These are phyloP conservation scores for Zelonia costaricensis DNA, from an alignment of 208 protist species.

Conservation along the genomic window DNA sequence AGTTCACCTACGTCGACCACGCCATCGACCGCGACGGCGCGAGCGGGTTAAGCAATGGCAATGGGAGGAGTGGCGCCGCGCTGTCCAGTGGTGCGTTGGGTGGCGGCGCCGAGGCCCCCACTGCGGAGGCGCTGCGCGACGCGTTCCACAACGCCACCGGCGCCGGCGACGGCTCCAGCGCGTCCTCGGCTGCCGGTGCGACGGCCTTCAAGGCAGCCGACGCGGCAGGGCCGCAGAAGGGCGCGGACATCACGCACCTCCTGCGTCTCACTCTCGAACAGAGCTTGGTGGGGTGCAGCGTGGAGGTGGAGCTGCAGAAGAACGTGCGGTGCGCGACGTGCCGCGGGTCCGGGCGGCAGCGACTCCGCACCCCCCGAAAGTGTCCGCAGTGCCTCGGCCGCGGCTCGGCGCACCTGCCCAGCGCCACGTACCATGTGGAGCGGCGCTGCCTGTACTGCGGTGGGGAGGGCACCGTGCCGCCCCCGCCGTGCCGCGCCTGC, in stretches of 20 bases:
- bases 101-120: slow-evolving; percentile 4
- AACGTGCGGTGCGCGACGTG: slow-evolving; percentile 56
- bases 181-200: slow-evolving; percentile 31
- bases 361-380: slow-evolving; percentile 31
- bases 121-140: slow-evolving; percentile 43
- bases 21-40: slow-evolving; percentile 26
- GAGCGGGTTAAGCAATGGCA: background rate
- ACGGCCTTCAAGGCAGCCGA: slow-evolving; percentile 49
- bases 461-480: slow-evolving; percentile 65
- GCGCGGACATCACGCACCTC: slow-evolving; percentile 60
- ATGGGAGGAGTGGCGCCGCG: background rate
- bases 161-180: slow-evolving; percentile 5
- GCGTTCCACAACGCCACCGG: slow-evolving; percentile 53
- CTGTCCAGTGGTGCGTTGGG: background rate
- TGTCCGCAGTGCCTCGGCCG: slow-evolving; percentile 87
- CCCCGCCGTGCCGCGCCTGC: slow-evolving; percentile 63
- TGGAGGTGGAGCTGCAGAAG: slow-evolving; percentile 45
- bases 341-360: slow-evolving; percentile 42
- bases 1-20: slow-evolving; percentile 74
- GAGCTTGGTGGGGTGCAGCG: slow-evolving; percentile 59
- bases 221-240: slow-evolving; percentile 36
- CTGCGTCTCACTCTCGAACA: slow-evolving; percentile 78
- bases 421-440: slow-evolving; percentile 88
- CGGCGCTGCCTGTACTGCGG: slow-evolving; percentile 74
- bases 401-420: slow-evolving; percentile 65